Evolutionary conservation across 768 basidiomycete species (phyloP), one percentile per base, ranked within the genome.

Genomic region (Russula sp.): DNA sequence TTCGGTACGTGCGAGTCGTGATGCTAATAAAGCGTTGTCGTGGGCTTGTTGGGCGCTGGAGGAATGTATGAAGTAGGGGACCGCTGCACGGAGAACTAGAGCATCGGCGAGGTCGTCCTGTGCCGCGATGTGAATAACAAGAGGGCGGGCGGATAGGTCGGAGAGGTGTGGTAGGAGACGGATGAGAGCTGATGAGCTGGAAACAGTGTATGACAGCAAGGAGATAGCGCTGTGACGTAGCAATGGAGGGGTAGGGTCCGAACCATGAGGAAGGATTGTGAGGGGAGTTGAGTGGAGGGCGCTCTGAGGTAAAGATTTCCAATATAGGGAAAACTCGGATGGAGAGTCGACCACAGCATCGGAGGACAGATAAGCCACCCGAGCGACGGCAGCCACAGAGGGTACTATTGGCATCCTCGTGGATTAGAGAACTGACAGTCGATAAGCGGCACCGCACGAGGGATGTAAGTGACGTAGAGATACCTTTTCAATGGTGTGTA

Each of bases 1-100:
- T 69, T 89, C 84, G 10, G 79, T 73, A 39, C 80, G 80, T 0
- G 96, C 91, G 55, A 98, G 75, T 45, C 87, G 84, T 54, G 91
- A 86, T 16, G 93, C 92, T 14, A 98, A 81, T 39, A 98, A 76
- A 20, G 93, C 89, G 73, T 98, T 87, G 71, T 95, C 91, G 69
- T 96, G 89, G 4, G 94, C 91, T 70, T 94, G 82, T 71, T 93
- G 89, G 4, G 84, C 73, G 1, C 82, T 84, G 40, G 83, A 80
- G 7, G 93, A 95, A 70, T 95, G 79, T 54, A 98, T 69, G 71
- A 94, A 87, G 75, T 86, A 91, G 34, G 90, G 89, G 6, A 91
- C 83, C n/a, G 85, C 80, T n/a, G 88, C 84, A 42, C 87, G 86
- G 61, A 96, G 85, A 11, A 87, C 77, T 45, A 94, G 80, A 48